Evolutionary conservation across 2,329 filamentous ascomycete genomes (phyloP), one percentile per base, ranked within the genome.

Genomic region (Arthrobotrys megalospora): DNA sequence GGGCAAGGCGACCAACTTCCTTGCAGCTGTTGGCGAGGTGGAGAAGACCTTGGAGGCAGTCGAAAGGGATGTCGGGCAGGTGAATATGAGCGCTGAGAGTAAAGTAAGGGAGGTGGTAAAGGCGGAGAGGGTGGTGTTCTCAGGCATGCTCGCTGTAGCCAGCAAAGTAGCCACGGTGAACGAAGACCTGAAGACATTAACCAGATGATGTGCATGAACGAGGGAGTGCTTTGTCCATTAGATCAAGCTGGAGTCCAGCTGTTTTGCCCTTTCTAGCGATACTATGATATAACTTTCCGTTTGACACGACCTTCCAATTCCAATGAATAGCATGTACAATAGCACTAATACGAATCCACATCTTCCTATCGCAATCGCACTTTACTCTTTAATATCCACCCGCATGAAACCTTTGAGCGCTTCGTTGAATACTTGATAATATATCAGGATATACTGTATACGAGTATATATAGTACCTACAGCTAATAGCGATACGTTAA

Each of bases 31-130:
- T 38, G 85, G 85, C 62, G 86, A 88, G 79, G 87, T 88, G 34
- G 87, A 88, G 81, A 84, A 86, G 66, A 87, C 87, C 68, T 83
- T 88, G 6, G 84, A 86, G 64, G 86, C 86, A 4, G 84, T 88
- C 1, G 87, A 88, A 80, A 82, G 84, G 24, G 86, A 86, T 47
- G 83, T 84, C 3, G 71, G 79, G 28, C 75, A 79, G 14, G 81
- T 81, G 65, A 81, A 82, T 47, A 76, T 80, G 48, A 82, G 82
- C 12, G 82, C 87, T 36, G 85, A 85, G 72, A 84, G 85, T 43
- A 85, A 87, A 79, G 85, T 86, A 34, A 85, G 85, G 71, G 85
- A 86, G n/a, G 84, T 86, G 48, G 83, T 75, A 3, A 79, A 79
- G 48, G 76, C 76, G 2, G 76, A 79, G 76, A 75, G 48, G 19